Percentiles rank a stretch among this genome's conserved stretches.
These are phyloP conservation scores for Lentinula raphanica DNA, from an alignment of 768 basidiomycete species.

Conservation along the genomic window DNA sequence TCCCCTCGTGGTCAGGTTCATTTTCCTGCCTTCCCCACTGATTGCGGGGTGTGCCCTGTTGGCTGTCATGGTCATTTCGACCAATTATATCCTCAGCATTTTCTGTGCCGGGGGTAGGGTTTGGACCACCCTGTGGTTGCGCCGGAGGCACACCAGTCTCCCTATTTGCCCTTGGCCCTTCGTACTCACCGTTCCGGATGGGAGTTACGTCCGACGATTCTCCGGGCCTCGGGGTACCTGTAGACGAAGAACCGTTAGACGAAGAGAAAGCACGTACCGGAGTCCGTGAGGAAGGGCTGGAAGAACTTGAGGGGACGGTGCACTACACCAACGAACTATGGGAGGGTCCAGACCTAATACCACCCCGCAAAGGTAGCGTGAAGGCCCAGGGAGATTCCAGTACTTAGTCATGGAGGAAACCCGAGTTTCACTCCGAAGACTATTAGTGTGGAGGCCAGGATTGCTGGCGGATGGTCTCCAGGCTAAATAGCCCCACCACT, in stretches of 20 bases:
- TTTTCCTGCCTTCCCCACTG: neutral
- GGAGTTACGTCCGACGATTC: neutral
- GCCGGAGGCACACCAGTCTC: neutral
- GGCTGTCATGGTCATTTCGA: neutral
- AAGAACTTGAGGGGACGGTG: neutral
- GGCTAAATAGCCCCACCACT: conserved; percentile 1
- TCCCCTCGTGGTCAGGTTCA: neutral
- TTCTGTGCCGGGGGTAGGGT: neutral
- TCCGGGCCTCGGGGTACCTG: neutral
- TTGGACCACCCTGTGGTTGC: neutral
- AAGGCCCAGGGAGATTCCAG: neutral
- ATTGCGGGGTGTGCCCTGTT: neutral
- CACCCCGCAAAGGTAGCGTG: neutral
- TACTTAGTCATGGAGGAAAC: neutral
- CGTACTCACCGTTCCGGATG: neutral
- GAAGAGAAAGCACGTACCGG: neutral
- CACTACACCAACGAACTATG: neutral
- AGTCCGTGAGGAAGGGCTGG: neutral
- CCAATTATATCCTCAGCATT: neutral
- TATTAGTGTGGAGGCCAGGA: neutral
- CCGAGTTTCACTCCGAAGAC: neutral
- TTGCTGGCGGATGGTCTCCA: neutral
- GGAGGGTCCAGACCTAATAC: neutral
- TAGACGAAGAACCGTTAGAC: neutral
- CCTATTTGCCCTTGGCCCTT: neutral